Conservation (phyloP, 371 early-diverging fungal species). For the Homolaphlyctis polyrhiza region DNA sequence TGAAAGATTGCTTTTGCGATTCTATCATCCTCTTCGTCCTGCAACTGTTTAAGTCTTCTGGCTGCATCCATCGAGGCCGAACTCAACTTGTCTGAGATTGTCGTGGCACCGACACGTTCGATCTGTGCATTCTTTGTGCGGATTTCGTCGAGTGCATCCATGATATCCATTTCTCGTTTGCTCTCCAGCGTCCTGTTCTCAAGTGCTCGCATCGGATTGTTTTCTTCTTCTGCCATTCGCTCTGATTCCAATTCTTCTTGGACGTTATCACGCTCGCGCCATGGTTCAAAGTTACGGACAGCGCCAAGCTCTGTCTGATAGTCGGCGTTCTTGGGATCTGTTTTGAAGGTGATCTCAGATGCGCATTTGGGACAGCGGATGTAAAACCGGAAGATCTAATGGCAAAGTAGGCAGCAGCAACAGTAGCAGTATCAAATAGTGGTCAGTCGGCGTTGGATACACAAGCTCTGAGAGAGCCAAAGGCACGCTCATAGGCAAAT, state of each 20-base stretch:
- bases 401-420: too few species aligned
- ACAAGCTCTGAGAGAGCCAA: too few species aligned
- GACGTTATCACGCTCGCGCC: conserved; percentile 66
- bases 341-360: conserved; percentile 94
- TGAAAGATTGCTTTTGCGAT: conserved; percentile 63
- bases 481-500: too few species aligned
- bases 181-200: conserved; percentile 90
- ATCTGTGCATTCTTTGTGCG: conserved; percentile 77
- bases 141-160: conserved; percentile 94
- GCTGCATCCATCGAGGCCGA: not conserved
- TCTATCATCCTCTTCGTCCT: conserved; percentile 66
- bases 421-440: too few species aligned
- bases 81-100: conserved; percentile 48
- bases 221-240: conserved; percentile 70
- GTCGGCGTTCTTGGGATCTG: conserved; percentile 94
- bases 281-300: conserved; percentile 91
- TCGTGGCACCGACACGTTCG: conserved; percentile 70
- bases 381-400: conserved; percentile 93
- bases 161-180: conserved; percentile 92
- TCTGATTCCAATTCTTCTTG: conserved; percentile 49
- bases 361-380: conserved; percentile 95
- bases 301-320: conserved; percentile 95
- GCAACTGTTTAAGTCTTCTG: conserved; percentile 26
- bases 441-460: too few species aligned
- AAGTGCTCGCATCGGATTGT: conserved; percentile 89